phyloP scores from a whole-genome alignment of 768 basidiomycete genomes.

The Butyriboletus loyo region DNA sequence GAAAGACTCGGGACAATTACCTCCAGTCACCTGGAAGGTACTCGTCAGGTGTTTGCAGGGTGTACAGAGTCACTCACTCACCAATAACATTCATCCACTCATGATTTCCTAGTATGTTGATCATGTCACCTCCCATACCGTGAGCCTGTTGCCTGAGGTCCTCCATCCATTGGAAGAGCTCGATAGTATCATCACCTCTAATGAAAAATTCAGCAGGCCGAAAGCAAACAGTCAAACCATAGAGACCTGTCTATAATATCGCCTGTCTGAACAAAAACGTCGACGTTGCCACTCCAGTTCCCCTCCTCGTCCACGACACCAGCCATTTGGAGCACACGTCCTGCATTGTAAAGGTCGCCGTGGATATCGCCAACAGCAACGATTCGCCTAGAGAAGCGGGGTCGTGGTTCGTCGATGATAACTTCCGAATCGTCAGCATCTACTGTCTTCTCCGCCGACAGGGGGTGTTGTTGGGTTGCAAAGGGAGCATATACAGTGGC shows the following conservation, averaged over 20 bases:
- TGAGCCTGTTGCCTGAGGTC: conserved; percentile 72
- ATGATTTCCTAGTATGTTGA: conserved; percentile 89
- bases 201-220: conserved; percentile 9
- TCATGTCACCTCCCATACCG: conserved; percentile 62
- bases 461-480: conserved; percentile 11
- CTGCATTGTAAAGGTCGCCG: conserved; percentile 80
- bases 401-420: conserved; percentile 23
- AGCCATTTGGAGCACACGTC: conserved; percentile 76
- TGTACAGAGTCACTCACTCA: conserved; percentile 24
- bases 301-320: conserved; percentile 68
- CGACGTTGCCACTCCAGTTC: conserved; percentile 79
- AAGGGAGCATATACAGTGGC: conserved; percentile 23
- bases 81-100: conserved; percentile 94
- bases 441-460: conserved; percentile 1
- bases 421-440: conserved; percentile 9
- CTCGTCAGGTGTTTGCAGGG: conserved; percentile 4
- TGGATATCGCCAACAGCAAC: conserved; percentile 93
- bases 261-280: conserved; percentile 92
- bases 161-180: conserved; percentile 84
- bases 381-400: conserved; percentile 47
- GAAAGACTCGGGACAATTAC: conserved; percentile 34
- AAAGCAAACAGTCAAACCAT: conserved; percentile 14
- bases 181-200: conserved; percentile 89
- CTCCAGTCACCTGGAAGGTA: conserved; percentile 74
- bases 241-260: conserved; percentile 88